A percentile compares a stretch with the other conserved stretches of the same genome.
Evolutionary conservation across 495 filamentous ascomycete genomes (phyloP).

Genomic region (Neurospora intermedia): DNA sequence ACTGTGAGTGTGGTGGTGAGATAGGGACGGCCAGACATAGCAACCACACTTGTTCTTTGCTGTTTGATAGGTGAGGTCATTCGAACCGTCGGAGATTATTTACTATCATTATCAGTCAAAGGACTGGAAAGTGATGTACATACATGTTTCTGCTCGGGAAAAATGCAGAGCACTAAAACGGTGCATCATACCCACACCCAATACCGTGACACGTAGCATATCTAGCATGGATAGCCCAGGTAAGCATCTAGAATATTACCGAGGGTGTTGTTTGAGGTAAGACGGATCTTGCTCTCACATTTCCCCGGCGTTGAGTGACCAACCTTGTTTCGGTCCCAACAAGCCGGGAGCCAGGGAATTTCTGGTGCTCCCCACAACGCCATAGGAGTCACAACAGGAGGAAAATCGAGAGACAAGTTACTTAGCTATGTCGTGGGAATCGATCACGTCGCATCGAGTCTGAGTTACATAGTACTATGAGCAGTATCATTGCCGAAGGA

Average conservation of each 20-base stretch:
- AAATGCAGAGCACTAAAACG: neutral
- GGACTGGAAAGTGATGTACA: neutral
- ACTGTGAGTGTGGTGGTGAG: neutral
- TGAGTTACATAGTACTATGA: no score
- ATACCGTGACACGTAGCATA: neutral
- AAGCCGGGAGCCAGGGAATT: neutral
- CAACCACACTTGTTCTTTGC: neutral
- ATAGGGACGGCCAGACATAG: neutral
- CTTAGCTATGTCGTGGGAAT: neutral
- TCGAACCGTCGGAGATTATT: neutral
- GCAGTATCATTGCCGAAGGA: neutral
- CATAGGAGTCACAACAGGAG: neutral
- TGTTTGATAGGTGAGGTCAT: neutral
- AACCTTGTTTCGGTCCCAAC: neutral
- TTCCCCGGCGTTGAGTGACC: neutral
- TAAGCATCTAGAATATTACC: neutral
- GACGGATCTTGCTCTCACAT: neutral
- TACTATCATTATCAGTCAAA: neutral
- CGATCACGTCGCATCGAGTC: neutral
- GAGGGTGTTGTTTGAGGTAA: neutral
- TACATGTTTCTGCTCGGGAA: neutral
- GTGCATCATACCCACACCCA: neutral
- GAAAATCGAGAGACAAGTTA: neutral
- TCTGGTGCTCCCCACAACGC: neutral
- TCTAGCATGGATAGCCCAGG: neutral